A percentile compares a stretch with the other conserved stretches of the same genome.
Conservation (phyloP, 371 early-diverging fungal species). For the Apophysomyces elegans region DNA sequence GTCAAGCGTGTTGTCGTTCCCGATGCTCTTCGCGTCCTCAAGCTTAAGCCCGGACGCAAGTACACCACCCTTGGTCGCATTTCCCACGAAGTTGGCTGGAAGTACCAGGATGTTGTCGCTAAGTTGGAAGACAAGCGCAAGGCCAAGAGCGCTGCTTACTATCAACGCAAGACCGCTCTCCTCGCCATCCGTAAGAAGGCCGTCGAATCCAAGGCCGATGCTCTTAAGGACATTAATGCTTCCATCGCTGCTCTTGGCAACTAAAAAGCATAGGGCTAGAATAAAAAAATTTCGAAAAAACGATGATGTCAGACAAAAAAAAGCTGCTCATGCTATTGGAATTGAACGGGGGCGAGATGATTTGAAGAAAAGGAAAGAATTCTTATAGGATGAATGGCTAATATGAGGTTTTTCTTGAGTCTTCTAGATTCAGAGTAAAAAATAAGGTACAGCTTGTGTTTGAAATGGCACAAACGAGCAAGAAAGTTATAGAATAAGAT, state of each 20-base stretch:
- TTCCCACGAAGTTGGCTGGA: slow-evolving; percentile 98
- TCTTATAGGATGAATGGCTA: no score
- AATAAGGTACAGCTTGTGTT: no score
- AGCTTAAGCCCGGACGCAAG: slow-evolving; percentile 96
- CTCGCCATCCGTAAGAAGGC: slow-evolving; percentile 47
- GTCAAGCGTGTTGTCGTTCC: slow-evolving; percentile 97
- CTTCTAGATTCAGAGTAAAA: neutral
- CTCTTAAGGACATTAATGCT: slow-evolving; percentile 47
- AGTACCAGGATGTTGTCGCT: slow-evolving; percentile 94
- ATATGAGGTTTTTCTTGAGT: no score
- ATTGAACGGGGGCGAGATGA: no score
- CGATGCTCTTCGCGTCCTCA: slow-evolving; percentile 94
- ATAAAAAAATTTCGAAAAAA: slow-evolving; percentile 1
- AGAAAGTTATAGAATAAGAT: no score
- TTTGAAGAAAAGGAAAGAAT: neutral
- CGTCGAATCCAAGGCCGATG: slow-evolving; percentile 44
- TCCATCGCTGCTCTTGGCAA: slow-evolving; percentile 43
- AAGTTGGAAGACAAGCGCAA: slow-evolving; percentile 97
- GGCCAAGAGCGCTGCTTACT: slow-evolving; percentile 88
- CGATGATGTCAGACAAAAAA: neutral
- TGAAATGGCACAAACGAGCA: no score
- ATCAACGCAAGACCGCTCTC: slow-evolving; percentile 77
- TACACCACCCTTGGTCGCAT: slow-evolving; percentile 94
- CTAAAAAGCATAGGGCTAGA: slow-evolving; percentile 22
- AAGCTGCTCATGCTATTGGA: no score